Evolutionary conservation across 805 yeast species (phyloP), one percentile per base, ranked within the genome.

Genomic region (Candida coleopterorum): DNA sequence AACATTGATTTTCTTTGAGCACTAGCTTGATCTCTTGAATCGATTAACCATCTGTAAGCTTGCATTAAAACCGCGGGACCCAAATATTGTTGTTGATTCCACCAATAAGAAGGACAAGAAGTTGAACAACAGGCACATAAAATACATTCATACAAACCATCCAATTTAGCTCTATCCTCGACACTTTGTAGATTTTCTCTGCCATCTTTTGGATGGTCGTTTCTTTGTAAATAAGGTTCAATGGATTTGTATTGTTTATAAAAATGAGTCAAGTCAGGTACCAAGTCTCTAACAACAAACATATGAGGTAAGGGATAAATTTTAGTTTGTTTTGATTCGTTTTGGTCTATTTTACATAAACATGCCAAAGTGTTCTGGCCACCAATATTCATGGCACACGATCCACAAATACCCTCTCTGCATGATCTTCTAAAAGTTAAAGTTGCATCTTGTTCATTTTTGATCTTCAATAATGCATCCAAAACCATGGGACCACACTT

Each of bases 61-160:
- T 93, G 98, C 96, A 93, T 85, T 64, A 93, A 77, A 38, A 93
- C 97, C 21, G 98, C 98, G 18, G 98, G 98, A 40, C 98, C 98
- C 53, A 93, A 72, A 69, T 93, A 93, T 73, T 93, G 95, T 68
- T 89, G 95, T 71, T 87, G 96, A 71, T 93, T 93, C 98, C 98
- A 93, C 98, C 98, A 93, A 77, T 93, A 93, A 3, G 97, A 89
- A 37, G 98, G 98, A 73, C 98, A 93, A 14, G 97, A 81, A 35
- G 98, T 93, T 24, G 97, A 89, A 68, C 98, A 90, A 70, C 98
- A 89, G 9, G 98, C 98, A 72, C 98, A 90, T 59, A 90, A 72
- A 55, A 90, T 90, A 74, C 98, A 90, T 70, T 90, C 97, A 70
- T 90, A 90, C 50, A 93, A 70, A 39, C 98, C 98, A 63, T 93